Base-by-base conservation (phyloP, 768 basidiomycete species). In the Auricularia sp. region DNA sequence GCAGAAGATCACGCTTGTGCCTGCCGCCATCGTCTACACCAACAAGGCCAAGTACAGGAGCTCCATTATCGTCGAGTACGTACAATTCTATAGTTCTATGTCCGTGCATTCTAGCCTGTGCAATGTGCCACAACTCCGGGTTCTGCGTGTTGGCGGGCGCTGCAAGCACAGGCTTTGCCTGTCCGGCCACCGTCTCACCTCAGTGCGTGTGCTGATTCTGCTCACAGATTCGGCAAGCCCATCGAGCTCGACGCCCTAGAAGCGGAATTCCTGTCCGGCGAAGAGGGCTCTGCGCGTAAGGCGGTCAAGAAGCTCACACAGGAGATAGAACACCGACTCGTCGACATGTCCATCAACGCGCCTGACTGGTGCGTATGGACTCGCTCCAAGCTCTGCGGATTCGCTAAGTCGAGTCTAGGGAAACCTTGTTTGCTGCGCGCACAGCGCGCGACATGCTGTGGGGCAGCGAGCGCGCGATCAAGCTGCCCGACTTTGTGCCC, bases 31-130 rank as follows among this genome's bases (percentile, higher is more conserved):
- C 67, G 92, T 93, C 12, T 98, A 98, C 74, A 93, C 91, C 64
- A 87, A 98, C 78, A 98, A 99, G 76, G 85, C 89, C 42, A 97
- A 95, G 78, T 99, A 98, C 72, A 81, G 96, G 66, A 95, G 93
- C 72, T 77, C 84, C 68, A 95, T 94, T 65, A 77, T 91, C 78
- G 68, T 78, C 61, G 66, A 75, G 74, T 75, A 62, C 64, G 72
- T 29, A 29, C 29, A 29, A 29, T 29, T 29, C 29, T 29, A 29
- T 29, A 29, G 29, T 29, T 29, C 29, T 29, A 29, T 29, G 29
- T 29, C 29, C 29, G 29, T 29, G 29, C 29, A 29, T 29, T 29
- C 29, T 29, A 29, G 29, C 29, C 29, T 29, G 29, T 29, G 29
- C 29, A 29, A 29, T 29, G 29, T 29, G 29, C 29, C 29, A 29